These are phyloP conservation scores for Phytopythium helicoides DNA, from an alignment of 352 stramenopile genomes.

Conservation along the genomic window DNA sequence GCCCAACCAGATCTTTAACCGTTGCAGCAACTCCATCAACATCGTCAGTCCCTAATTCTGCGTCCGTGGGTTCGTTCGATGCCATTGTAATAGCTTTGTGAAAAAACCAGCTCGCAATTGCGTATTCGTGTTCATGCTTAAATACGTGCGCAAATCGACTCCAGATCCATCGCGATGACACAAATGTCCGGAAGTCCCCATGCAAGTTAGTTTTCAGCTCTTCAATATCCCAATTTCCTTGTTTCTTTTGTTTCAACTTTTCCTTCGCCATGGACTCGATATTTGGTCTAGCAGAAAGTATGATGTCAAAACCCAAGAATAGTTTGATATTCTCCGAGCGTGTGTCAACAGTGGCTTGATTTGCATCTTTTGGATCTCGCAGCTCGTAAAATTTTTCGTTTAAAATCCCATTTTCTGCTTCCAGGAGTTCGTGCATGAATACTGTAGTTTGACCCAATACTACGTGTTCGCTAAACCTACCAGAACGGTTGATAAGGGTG, in stretches of 20 bases:
- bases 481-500: slow-evolving; percentile 37
- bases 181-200: slow-evolving; percentile 52
- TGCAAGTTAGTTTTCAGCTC: slow-evolving; percentile 40
- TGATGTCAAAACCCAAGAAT: slow-evolving; percentile 32
- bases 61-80: neutral
- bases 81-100: slow-evolving; percentile 16
- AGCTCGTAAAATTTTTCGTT: slow-evolving; percentile 25
- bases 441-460: slow-evolving; percentile 42
- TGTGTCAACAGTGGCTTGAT: neutral
- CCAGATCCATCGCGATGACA: slow-evolving; percentile 51
- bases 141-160: slow-evolving; percentile 44
- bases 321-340: slow-evolving; percentile 3
- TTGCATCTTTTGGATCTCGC: neutral
- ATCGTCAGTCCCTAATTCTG: neutral
- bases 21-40: neutral
- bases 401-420: slow-evolving; percentile 11
- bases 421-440: slow-evolving; percentile 34
- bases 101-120: slow-evolving; percentile 46
- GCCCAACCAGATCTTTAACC: slow-evolving; percentile 26
- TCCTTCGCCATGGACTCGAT: slow-evolving; percentile 2
- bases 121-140: slow-evolving; percentile 38
- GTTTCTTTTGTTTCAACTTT: slow-evolving; percentile 14
- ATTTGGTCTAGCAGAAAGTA: slow-evolving; percentile 15
- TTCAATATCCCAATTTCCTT: slow-evolving; percentile 43
- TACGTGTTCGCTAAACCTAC: slow-evolving; percentile 16